Percentiles rank a stretch among this genome's conserved stretches.
Evolutionary conservation across 2,329 filamentous ascomycete genomes (phyloP).

Genomic region (Zymoseptoria crescenta): DNA sequence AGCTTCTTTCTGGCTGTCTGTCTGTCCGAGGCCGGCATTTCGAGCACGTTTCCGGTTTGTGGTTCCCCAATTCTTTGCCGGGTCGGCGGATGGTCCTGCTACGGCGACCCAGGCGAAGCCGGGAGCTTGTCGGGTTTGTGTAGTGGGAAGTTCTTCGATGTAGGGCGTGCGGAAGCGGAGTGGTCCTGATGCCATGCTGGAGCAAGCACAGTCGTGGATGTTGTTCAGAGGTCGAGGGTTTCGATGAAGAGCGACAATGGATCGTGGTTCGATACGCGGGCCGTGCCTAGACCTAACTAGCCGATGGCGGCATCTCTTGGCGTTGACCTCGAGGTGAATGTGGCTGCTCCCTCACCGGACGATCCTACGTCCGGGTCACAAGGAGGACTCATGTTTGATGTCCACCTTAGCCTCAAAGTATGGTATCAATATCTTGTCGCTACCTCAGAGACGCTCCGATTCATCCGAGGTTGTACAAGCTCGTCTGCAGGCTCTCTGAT

Average conservation of each 20-base stretch:
- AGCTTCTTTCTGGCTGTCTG: constrained; percentile 45
- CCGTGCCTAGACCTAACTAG: too few species aligned
- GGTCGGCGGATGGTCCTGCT: constrained; percentile 49
- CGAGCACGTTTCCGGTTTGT: constrained; percentile 61
- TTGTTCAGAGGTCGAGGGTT: too few species aligned
- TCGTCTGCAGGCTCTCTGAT: neutral
- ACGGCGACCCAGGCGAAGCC: constrained; percentile 93
- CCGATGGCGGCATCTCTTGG: too few species aligned
- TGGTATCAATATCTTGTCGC: too few species aligned
- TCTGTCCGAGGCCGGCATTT: constrained; percentile 36
- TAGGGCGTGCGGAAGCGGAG: constrained; percentile 49
- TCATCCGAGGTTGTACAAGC: too few species aligned
- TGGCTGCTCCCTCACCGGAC: too few species aligned
- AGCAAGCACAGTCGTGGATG: too few species aligned
- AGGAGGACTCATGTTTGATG: too few species aligned
- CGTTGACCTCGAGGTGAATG: too few species aligned
- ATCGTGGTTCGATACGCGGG: neutral
- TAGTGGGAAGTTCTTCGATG: constrained; percentile 71
- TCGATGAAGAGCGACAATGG: neutral
- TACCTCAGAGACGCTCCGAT: too few species aligned
- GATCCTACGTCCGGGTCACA: too few species aligned
- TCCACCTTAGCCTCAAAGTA: too few species aligned
- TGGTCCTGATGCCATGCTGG: constrained; percentile 5
- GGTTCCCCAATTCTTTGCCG: constrained; percentile 40
- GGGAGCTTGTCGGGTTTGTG: constrained; percentile 59